phyloP scores from a whole-genome alignment of 306 rosid genomes.

The Oemleria cerasiformis region DNA sequence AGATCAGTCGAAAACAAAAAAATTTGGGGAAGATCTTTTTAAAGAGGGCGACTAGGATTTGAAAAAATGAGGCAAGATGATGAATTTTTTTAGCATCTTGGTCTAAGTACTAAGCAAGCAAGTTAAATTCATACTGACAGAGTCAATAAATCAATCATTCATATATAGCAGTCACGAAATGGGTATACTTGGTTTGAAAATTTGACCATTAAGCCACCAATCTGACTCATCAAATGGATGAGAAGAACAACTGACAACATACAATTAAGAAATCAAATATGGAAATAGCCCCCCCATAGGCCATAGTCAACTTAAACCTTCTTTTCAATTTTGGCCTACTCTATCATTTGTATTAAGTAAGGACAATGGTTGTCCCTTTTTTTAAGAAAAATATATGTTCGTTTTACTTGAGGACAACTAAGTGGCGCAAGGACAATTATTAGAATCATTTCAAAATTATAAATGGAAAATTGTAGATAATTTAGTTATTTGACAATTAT shows the following conservation, averaged over 20 bases:
- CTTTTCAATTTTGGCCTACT: conserved; percentile 20
- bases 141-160: neutral
- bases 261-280: neutral
- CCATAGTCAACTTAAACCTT: conserved; percentile 11
- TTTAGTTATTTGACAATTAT: no score
- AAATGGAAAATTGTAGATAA: no score
- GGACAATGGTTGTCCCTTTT: neutral
- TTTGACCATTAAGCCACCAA: neutral
- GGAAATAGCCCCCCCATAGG: neutral
- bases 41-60: no score
- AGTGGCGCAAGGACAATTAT: no score
- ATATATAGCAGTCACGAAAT: neutral
- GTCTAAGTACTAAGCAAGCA: no score
- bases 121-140: neutral
- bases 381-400: no score
- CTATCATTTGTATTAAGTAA: neutral
- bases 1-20: no score
- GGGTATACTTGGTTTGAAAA: neutral
- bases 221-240: neutral
- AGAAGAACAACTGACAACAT: neutral
- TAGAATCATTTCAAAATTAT: no score
- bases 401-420: no score
- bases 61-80: neutral
- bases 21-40: no score
- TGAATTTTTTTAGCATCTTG: no score